Percentiles rank a stretch among this genome's conserved stretches.
Conservation (phyloP, 2,329 filamentous ascomycete species). For the Venturia effusa region DNA sequence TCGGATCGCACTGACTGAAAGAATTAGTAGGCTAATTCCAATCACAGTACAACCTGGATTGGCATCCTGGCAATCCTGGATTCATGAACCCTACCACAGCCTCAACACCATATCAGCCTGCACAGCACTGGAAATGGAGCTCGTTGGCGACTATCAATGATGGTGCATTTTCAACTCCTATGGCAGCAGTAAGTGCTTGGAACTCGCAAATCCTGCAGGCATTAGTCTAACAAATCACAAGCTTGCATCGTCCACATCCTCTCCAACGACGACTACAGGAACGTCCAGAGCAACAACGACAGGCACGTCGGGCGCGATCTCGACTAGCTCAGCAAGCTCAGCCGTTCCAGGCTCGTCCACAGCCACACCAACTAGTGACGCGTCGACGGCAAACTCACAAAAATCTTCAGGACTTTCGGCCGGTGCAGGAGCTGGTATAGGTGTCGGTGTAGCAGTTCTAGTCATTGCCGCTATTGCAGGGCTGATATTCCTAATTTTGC, state of each 20-base stretch:
- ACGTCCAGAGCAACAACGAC: not conserved
- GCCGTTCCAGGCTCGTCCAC: not conserved
- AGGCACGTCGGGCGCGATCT: not conserved
- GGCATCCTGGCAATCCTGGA: not conserved
- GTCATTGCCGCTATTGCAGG: not conserved
- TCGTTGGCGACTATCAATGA: conserved; percentile 4
- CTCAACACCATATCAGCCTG: not conserved
- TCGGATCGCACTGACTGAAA: not conserved
- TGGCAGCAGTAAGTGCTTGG: conserved; percentile 2
- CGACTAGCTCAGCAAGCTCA: not conserved
- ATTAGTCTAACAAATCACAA: not conserved
- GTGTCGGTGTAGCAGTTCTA: conserved; percentile 9
- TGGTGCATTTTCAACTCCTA: conserved; percentile 1
- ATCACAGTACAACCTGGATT: not conserved
- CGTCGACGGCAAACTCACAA: not conserved
- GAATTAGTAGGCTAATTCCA: not conserved
- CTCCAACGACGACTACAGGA: not conserved
- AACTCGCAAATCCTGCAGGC: not conserved
- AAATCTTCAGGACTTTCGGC: conserved; percentile 7
- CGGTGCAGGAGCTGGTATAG: conserved; percentile 9
- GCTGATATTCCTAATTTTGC: conserved; percentile 1
- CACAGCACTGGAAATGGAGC: conserved; percentile 7
- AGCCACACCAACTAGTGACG: not conserved
- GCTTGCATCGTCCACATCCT: not conserved
- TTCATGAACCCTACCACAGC: not conserved